These are phyloP conservation scores for Papilionanthe hybrid DNA, from an alignment of 116 monocot genomes.

Conservation along the genomic window DNA sequence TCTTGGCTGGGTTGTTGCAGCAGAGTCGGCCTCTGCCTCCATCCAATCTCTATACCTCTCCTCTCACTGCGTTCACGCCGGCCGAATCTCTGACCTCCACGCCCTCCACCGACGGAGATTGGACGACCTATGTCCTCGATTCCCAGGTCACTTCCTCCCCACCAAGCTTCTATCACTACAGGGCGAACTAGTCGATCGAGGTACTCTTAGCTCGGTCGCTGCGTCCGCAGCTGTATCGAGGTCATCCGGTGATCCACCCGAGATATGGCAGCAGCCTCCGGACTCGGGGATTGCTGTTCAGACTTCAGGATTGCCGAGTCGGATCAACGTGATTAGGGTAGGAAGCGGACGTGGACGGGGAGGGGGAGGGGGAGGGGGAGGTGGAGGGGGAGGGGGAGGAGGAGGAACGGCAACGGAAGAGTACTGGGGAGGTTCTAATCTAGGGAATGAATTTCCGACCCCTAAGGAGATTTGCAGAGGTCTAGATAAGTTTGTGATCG, in stretches of 20 bases:
- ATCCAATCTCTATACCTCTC: constrained; percentile 6
- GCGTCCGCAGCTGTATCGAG: constrained; percentile 11
- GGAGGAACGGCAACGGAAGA: constrained; percentile 19
- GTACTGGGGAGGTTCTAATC: constrained; percentile 61
- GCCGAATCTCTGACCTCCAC: constrained; percentile 14
- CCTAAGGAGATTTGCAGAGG: constrained; percentile 81
- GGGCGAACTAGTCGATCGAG: constrained; percentile 34
- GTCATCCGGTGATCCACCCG: constrained; percentile 67
- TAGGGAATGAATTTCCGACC: constrained; percentile 68
- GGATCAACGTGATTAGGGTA: constrained; percentile 60
- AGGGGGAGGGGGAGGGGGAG: constrained; percentile 18
- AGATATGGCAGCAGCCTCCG: constrained; percentile 76
- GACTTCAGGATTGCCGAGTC: constrained; percentile 20
- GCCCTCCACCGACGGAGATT: constrained; percentile 11
- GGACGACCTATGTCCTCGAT: constrained; percentile 17
- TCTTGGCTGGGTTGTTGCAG: constrained; percentile 20
- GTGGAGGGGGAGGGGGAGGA: background rate
- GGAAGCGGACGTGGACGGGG: constrained; percentile 35
- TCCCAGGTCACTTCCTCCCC: constrained; percentile 11
- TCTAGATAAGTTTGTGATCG: constrained; percentile 78
- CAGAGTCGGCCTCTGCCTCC: constrained; percentile 21
- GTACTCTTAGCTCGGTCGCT: background rate
- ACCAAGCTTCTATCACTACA: constrained; percentile 23
- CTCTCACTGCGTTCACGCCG: constrained; percentile 26
- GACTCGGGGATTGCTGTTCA: constrained; percentile 17